phyloP scores from a whole-genome alignment of 257 asterid species.

The Craterostigma plantagineum region DNA sequence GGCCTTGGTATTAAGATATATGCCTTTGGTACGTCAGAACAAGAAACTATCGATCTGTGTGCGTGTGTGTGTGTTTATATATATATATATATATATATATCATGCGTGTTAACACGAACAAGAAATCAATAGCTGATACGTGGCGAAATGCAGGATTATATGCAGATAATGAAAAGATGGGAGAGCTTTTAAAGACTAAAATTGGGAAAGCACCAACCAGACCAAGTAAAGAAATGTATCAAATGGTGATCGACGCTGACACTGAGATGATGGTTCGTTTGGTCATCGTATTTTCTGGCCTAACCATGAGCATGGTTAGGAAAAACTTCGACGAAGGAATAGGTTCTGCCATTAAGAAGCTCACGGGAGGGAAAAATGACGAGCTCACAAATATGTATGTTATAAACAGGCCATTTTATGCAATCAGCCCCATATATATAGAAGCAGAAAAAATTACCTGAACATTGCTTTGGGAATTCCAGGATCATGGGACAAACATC shows the following conservation, averaged over 20 bases:
- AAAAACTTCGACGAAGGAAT: conserved; percentile 52
- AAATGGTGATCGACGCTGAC: conserved; percentile 43
- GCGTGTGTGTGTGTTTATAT: too few relatives aligned
- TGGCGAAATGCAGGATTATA: conserved; percentile 33
- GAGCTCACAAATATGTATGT: conserved; percentile 45
- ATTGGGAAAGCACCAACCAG: conserved; percentile 41
- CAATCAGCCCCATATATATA: too few relatives aligned
- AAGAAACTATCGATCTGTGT: too few relatives aligned
- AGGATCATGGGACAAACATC: conserved; percentile 71
- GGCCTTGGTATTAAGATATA: conserved; percentile 57
- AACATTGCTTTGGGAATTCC: conserved; percentile 10
- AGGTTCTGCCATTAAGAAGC: conserved; percentile 63
- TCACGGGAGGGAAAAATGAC: conserved; percentile 47
- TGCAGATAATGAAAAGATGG: conserved; percentile 46
- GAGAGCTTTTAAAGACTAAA: conserved; percentile 24
- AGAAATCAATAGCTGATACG: too few relatives aligned
- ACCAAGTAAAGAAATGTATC: conserved; percentile 53
- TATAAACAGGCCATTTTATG: too few relatives aligned
- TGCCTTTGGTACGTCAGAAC: conserved; percentile 43
- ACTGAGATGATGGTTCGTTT: conserved; percentile 34
- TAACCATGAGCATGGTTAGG: conserved; percentile 63
- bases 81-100: too few relatives aligned
- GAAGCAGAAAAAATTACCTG: conserved; percentile 6
- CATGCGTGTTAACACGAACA: too few relatives aligned
- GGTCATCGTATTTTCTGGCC: conserved; percentile 47